These are phyloP conservation scores for Medicago truncatula DNA, from an alignment of 306 rosid genomes.

Conservation along the genomic window MtrunA17r5.0-ANR NC_053044.1:51647001-51647500, in stretches of 20 bases:
- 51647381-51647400: background rate
- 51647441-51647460: background rate
- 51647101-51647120: slow-evolving; percentile 45
- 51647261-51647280: background rate
- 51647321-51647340: background rate
- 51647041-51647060: background rate
- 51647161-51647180: background rate
- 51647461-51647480: background rate
- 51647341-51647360: slow-evolving; percentile 41
- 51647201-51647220: slow-evolving; percentile 25
- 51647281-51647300: background rate
- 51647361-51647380: background rate
- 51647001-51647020: slow-evolving; percentile 38
- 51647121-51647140: slow-evolving; percentile 6
- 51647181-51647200: background rate
- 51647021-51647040: no score
- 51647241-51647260: background rate
- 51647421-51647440: background rate
- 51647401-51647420: background rate
- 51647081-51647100: slow-evolving; percentile 38
- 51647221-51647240: slow-evolving; percentile 7
- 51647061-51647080: slow-evolving; percentile 21
- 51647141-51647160: slow-evolving; percentile 49
- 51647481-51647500: no score
- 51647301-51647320: background rate